phyloP scores from a whole-genome alignment of 2,329 filamentous ascomycete genomes.

The Ceratocystis destructans region DNA sequence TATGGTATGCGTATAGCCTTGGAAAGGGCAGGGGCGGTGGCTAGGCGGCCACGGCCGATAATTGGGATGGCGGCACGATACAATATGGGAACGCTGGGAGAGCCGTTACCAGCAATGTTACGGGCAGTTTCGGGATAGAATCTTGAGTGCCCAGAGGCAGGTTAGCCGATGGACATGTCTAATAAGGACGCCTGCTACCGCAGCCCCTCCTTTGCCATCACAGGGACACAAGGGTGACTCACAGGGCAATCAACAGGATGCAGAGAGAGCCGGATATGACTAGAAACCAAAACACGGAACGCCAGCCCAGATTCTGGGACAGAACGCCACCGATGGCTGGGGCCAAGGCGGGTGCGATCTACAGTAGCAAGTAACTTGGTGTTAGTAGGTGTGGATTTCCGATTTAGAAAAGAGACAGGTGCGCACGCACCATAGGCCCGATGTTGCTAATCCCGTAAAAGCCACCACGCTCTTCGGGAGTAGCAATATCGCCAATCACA shows the following conservation, averaged over 20 bases:
- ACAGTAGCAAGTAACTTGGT: not conserved
- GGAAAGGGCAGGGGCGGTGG: not conserved
- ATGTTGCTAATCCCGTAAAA: slow-evolving; percentile 27
- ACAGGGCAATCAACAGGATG: slow-evolving; percentile 26
- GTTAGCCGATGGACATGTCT: not conserved
- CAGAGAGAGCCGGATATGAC: slow-evolving; percentile 32
- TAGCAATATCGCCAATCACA: slow-evolving; percentile 27
- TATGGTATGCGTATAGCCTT: slow-evolving; percentile 11
- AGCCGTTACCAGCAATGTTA: slow-evolving; percentile 24
- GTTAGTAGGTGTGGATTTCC: not conserved
- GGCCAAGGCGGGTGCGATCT: slow-evolving; percentile 33
- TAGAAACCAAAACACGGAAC: slow-evolving; percentile 41
- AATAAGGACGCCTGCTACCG: not conserved
- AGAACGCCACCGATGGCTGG: slow-evolving; percentile 39
- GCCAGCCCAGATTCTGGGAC: slow-evolving; percentile 36
- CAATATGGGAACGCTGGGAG: slow-evolving; percentile 18
- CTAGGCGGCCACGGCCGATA: slow-evolving; percentile 13
- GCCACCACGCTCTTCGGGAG: slow-evolving; percentile 25
- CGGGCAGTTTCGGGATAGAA: slow-evolving; percentile 26
- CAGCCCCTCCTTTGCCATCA: not conserved
- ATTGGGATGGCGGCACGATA: slow-evolving; percentile 21
- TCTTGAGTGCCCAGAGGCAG: not conserved
- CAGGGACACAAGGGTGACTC: not conserved
- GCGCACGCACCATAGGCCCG: slow-evolving; percentile 23
- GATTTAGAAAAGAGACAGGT: not conserved